Conservation (phyloP, 1,284 basidiomycete genomes). For the Cryptococcus amylolentus region DNA sequence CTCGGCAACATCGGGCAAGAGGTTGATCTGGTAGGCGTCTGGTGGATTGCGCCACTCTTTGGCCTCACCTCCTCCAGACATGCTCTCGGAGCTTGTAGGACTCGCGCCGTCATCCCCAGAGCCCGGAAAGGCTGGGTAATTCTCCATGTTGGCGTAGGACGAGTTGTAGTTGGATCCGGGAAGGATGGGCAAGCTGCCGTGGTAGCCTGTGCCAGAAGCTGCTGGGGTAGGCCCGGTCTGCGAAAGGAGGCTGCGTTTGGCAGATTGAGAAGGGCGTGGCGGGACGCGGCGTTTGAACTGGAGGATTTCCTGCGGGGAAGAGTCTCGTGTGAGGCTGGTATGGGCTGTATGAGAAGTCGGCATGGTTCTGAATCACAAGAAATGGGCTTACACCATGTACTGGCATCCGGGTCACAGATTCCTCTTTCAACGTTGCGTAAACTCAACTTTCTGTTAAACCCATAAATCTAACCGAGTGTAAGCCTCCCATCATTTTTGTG, state of each 20-base stretch:
- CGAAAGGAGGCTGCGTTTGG: too few species aligned
- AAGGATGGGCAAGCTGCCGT: too few species aligned
- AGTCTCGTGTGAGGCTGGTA: slow-evolving; percentile 79
- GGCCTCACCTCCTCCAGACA: neutral
- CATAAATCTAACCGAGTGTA: slow-evolving; percentile 66
- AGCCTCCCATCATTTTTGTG: slow-evolving; percentile 7
- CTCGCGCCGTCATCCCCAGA: slow-evolving; percentile 16
- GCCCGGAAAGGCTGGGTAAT: too few species aligned
- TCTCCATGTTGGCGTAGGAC: too few species aligned
- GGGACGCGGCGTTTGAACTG: slow-evolving; percentile 89
- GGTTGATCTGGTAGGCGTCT: slow-evolving; percentile 21
- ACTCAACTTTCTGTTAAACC: slow-evolving; percentile 84
- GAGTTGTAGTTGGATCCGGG: too few species aligned
- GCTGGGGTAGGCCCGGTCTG: too few species aligned
- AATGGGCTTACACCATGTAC: slow-evolving; percentile 77
- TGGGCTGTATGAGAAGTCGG: slow-evolving; percentile 60
- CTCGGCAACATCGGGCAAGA: slow-evolving; percentile 19
- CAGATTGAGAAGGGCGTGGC: slow-evolving; percentile 69
- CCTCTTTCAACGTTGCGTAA: slow-evolving; percentile 84
- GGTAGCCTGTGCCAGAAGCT: too few species aligned
- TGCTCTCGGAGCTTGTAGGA: slow-evolving; percentile 18
- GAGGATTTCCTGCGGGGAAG: slow-evolving; percentile 76
- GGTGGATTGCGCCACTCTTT: slow-evolving; percentile 20
- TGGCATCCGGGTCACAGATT: slow-evolving; percentile 86
- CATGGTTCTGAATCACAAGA: neutral